Base-by-base conservation (phyloP, 192 early-diverging fungal genomes). In the Coemansia sp. region DNA sequence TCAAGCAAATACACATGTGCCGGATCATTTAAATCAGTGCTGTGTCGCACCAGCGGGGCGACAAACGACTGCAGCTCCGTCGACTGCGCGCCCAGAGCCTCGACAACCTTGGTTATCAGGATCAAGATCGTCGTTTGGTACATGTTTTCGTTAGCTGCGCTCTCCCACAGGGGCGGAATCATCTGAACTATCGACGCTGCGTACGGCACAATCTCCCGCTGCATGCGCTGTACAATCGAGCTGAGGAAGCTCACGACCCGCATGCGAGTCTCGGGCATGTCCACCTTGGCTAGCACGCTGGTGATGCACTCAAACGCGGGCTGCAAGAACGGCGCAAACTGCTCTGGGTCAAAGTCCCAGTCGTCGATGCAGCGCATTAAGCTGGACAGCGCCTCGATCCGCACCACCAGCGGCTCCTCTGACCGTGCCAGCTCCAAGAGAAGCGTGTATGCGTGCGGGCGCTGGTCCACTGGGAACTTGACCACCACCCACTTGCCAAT, bases 401-500 rank as follows among this genome's bases (percentile, higher is more conserved):
- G 86, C 32, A 95, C 91, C 33, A 91, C 85, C 64, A 92, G 62
- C 27, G 92, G 90, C 62, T 92, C 86, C n/a, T 85, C 77, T 1
- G 80, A 62, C n/a, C 62, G 57, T 64, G 91, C 80, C 2, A 94
- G 69, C 31, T 84, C 81, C 19, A 94, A 47, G 62, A 97, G 80
- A 14, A 88, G 71, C 30, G 78, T 68, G 69, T 95, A 97, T 12
- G 92, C 86, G 19, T 71, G 65, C 12, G 81, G 77, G 22, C 88
- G 81, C 31, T 86, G 77, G 0, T 77, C 71, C 7, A 83, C 84
- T 32, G 85, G 80, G 11, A 88, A 73, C 38, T 95, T 89, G 44
- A 95, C 91, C 6, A 79, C 72, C 38, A 95, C 82, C 92, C 93
- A 97, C 64, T 86, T 81, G n/a, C 88, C 87, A 38, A 95, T 81